Base-by-base conservation (phyloP, 2,329 filamentous ascomycete species). In the Fusarium dlaminii region DNA sequence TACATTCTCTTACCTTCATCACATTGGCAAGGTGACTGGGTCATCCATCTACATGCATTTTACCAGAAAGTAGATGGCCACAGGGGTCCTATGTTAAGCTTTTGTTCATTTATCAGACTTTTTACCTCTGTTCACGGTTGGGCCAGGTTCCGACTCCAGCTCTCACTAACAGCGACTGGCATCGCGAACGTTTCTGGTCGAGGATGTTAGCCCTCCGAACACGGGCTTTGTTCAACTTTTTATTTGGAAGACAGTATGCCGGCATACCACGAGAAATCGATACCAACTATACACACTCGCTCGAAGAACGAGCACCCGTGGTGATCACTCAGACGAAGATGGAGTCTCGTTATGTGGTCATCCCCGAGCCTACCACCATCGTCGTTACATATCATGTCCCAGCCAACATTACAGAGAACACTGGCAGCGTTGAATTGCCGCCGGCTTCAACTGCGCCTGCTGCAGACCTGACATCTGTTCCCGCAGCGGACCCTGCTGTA, bases 231-330 rank as follows among this genome's bases (percentile, higher is more conserved):
- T 83, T 87, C 66, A 89, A 87, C 62, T 85, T 80, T 55, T 82
- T 89, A 62, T 80, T 84, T 65, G 87, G 86, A 58, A 86, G 84
- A 79, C 84, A 84, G 80, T 89, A 88, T 82, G 90, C 88, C 76
- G 87, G 86, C 68, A 82, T 89, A 72, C 87, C 87, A 54, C 86
- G 79, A 75, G 58, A 69, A 27, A 63, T 39, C 63, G 58, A 75
- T 71, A 60, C 67, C 56, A 48, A 66, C 66, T 70, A 72, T 70
- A 45, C 62, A 74, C 30, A 57, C 67, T 59, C 60, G 60, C 59
- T 71, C 63, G 57, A 69, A 55, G 68, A 72, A 55, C 64, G 66
- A 45, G 67, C 63, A 51, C 70, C 70, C 8, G 54, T 61, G 59
- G 63, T 74, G 37, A 61, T 75, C 34, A 75, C 58, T 17, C 27